These are phyloP conservation scores for Hypocreales sp. DNA, from an alignment of 2,329 filamentous ascomycete species.

Conservation along the genomic window DNA sequence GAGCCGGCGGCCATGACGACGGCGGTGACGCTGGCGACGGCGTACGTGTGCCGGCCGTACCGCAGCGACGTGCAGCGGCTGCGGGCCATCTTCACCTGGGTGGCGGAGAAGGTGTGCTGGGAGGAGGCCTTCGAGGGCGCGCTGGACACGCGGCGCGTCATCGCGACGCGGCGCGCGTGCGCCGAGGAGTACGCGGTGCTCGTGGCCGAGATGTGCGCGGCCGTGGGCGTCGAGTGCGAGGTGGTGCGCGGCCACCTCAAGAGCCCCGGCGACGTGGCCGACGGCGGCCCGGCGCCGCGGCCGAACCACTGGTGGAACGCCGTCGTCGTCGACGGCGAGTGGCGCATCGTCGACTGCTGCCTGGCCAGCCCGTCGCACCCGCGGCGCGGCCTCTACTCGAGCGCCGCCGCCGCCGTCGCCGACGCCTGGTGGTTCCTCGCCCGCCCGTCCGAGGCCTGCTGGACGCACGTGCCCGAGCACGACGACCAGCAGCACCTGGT, in stretches of 20 bases:
- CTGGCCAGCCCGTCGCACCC: conserved; percentile 86
- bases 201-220: conserved; percentile 84
- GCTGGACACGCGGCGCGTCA: conserved; percentile 67
- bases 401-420: conserved; percentile 49
- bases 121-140: conserved; percentile 87
- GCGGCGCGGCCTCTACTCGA: conserved; percentile 62
- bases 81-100: conserved; percentile 93
- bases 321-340: conserved; percentile 82
- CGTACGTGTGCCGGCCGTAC: conserved; percentile 87
- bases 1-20: conserved; percentile 72
- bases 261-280: conserved; percentile 66
- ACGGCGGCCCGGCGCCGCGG: conserved; percentile 67
- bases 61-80: conserved; percentile 85
- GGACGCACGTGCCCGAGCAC: conserved; percentile 83
- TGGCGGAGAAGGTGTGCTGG: conserved; percentile 88
- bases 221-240: conserved; percentile 78
- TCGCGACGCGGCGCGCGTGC: conserved; percentile 71
- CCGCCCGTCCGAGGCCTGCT: conserved; percentile 78
- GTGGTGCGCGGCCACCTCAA: conserved; percentile 85
- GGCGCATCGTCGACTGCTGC: conserved; percentile 92
- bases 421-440: conserved; percentile 93
- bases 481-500: conserved; percentile 87
- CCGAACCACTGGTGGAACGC: conserved; percentile 98
- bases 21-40: conserved; percentile 68
- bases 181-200: conserved; percentile 80